Base-by-base conservation (phyloP, 768 basidiomycete genomes). In the Plicaturopsis crispa region DNA sequence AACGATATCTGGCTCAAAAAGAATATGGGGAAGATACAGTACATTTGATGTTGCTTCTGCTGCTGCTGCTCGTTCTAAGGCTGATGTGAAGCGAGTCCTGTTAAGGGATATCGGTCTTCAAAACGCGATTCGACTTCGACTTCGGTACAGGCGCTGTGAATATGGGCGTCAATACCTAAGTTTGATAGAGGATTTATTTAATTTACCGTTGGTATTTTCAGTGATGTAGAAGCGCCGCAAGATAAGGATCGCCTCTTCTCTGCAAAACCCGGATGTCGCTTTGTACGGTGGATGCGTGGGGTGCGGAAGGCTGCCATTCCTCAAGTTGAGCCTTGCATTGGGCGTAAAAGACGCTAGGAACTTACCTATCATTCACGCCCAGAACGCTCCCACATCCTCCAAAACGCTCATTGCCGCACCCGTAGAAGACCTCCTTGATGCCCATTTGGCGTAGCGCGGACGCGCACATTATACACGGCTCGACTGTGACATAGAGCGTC, bases 381-480 rank as follows among this genome's bases (percentile, higher is more conserved):
- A 96, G 64, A 5, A 99, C 93, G 50, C 92, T 93, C 30, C 89
- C 94, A 59, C 91, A 94, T 3, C 96, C 96, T 6, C 96, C 94
- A 48, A 99, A 98, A 42, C 92, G 73, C 46, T 96, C 94, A 57
- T 99, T 99, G 16, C 75, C 84, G 57, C 91, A 94, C 2, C 96
- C 96, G 55, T 88, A 98, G 43, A 78, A 85, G 5, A 97, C 94
- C 46, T 83, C 72, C 41, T 78, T 80, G 49, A 99, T 89, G 12
- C 93, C 93, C 45, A 94, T 61, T 61, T 98, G 96, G 38, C 94
- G 75, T 23, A 99, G 72, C 8, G 94, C 96, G 17, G 89, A 91
- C 10, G 92, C 90, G 48, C 96, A 99, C 96, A 98, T 98, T 57
- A 98, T 91, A 61, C 96, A 99, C 0, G 94, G 96, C 61, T 99